Base-by-base conservation (phyloP, 257 asterid genomes). In the Linaria vulgaris region DNA sequence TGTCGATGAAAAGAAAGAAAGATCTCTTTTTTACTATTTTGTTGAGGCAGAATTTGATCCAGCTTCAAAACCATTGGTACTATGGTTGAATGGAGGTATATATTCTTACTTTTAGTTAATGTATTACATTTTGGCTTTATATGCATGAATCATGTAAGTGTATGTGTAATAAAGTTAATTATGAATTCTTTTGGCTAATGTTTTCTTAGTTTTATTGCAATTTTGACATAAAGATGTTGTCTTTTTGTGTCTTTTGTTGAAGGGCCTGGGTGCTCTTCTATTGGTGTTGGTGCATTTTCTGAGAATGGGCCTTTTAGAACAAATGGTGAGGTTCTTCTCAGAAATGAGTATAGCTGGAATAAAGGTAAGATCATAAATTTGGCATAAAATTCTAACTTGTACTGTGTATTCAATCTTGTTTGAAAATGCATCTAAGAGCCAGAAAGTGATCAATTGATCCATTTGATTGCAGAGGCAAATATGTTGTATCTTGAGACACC, bases 291-390 rank as follows among this genome's bases (percentile, higher is more conserved):
- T 50, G 94, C 90, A 70, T 85, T 85, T 62, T 85, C 90, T 72
- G 90, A 85, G 80, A 83, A 85, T 75, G 94, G 94, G 25, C 90
- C 94, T 38, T 83, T 85, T 56, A 83, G 86, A 55, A 89, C 94
- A 52, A 73, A 72, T 49, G 88, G 86, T 54, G 62, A 77, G 45
- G 74, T 62, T 68, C 68, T 85, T 24, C 72, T 78, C 22, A 69
- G 69, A 66, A 85, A 85, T 77, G 83, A 74, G 48, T 62, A 82
- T 61, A 85, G 94, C 63, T 85, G 94, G 94, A 85, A 85, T n/a
- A 72, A 72, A 80, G 94, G 94, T 85, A 54, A 49, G 62, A 59
- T 46, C 64, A 49, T 45, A 56, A 11, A 19, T 21, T 17, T 12
- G 27, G 13, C 27, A n/a, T n/a, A 17, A 58, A 12, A 6, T 50